A percentile compares a stretch with the other conserved stretches of the same genome.
Conservation (phyloP, 345 rosid species). For the rapeseed (Brassica napus) region Da-Ae NC_063446.1:73177001-73177500, state of each 20-base stretch:
- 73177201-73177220: constrained; percentile 85
- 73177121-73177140: constrained; percentile 74
- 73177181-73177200: constrained; percentile 94
- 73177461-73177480: too few relatives aligned
- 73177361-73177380: too few relatives aligned
- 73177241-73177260: not conserved
- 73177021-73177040: constrained; percentile 79
- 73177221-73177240: constrained; percentile 12
- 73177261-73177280: not conserved
- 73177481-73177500: too few relatives aligned
- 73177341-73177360: too few relatives aligned
- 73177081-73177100: constrained; percentile 74
- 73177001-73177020: not conserved
- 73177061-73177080: constrained; percentile 97
- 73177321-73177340: too few relatives aligned
- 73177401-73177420: too few relatives aligned
- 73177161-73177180: constrained; percentile 97
- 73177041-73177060: constrained; percentile 89
- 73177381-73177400: too few relatives aligned
- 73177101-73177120: constrained; percentile 67
- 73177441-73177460: too few relatives aligned
- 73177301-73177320: too few relatives aligned
- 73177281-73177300: too few relatives aligned
- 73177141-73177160: constrained; percentile 98
- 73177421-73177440: too few relatives aligned